A percentile compares a stretch with the other conserved stretches of the same genome.
These are phyloP conservation scores for Erysimum cheiri DNA, from an alignment of 441 rosid genomes.

Conservation along the genomic window DNA sequence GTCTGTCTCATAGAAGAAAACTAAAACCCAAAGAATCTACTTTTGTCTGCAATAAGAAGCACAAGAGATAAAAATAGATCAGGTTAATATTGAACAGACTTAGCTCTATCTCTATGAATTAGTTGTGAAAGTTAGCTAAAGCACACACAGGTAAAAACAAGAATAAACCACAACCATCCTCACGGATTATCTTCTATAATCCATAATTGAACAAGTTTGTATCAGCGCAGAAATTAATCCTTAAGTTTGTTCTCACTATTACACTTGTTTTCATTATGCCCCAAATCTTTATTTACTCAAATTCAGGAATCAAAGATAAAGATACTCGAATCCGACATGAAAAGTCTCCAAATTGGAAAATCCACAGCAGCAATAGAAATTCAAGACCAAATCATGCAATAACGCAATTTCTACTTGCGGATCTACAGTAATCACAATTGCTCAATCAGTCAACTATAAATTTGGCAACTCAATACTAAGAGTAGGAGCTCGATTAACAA, in stretches of 20 bases:
- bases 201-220: background rate
- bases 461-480: conserved; percentile 9
- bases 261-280: background rate
- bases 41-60: conserved; percentile 40
- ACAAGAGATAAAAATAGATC: background rate
- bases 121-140: background rate
- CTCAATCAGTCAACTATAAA: conserved; percentile 39
- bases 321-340: conserved; percentile 1
- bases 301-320: conserved; percentile 5
- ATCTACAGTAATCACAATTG: conserved; percentile 33
- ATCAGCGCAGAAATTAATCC: conserved; percentile 5
- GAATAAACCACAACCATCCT: background rate
- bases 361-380: background rate
- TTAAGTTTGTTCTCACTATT: background rate
- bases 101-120: conserved; percentile 8
- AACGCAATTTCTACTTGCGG: conserved; percentile 23
- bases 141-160: background rate
- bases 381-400: conserved; percentile 24
- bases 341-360: conserved; percentile 4
- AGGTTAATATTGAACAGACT: background rate
- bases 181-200: background rate
- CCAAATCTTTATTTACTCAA: background rate
- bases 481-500: background rate
- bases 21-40: conserved; percentile 29
- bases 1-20: conserved; percentile 45